phyloP scores from a whole-genome alignment of 179 eudicot genomes.

The Dionaea muscipula region DNA sequence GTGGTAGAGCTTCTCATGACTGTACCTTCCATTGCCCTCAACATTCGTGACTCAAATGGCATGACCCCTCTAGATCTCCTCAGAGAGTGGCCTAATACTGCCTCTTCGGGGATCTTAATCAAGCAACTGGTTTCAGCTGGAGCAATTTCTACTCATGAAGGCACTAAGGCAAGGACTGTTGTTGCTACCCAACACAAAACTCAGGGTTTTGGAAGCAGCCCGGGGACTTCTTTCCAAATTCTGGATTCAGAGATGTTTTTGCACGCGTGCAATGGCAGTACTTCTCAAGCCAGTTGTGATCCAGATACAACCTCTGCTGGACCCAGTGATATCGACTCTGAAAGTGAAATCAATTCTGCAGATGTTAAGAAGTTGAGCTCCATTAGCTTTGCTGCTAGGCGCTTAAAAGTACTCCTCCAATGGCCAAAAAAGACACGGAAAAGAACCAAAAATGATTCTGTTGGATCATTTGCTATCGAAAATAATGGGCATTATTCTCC shows the following conservation, averaged over 20 bases:
- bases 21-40: conserved; percentile 42
- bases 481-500: conserved; percentile 18
- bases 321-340: conserved; percentile 19
- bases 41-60: conserved; percentile 47
- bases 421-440: conserved; percentile 32
- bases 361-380: conserved; percentile 17
- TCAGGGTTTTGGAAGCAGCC: conserved; percentile 64
- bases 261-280: conserved; percentile 30
- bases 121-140: conserved; percentile 72
- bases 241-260: conserved; percentile 61
- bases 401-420: conserved; percentile 41
- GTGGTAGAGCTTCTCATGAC: conserved; percentile 60
- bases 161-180: conserved; percentile 20
- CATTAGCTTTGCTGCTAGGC: conserved; percentile 27
- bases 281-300: conserved; percentile 20
- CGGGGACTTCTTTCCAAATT: conserved; percentile 68
- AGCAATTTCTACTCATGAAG: conserved; percentile 41
- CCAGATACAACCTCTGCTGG: conserved; percentile 32
- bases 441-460: conserved; percentile 14
- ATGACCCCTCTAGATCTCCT: conserved; percentile 87
- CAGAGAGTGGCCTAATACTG: conserved; percentile 49
- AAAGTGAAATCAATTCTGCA: conserved; percentile 4
- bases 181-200: conserved; percentile 26
- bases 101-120: conserved; percentile 55
- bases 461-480: conserved; percentile 8